Conservation (phyloP, 169 alveolate species). For the Plasmodium sp. region DNA sequence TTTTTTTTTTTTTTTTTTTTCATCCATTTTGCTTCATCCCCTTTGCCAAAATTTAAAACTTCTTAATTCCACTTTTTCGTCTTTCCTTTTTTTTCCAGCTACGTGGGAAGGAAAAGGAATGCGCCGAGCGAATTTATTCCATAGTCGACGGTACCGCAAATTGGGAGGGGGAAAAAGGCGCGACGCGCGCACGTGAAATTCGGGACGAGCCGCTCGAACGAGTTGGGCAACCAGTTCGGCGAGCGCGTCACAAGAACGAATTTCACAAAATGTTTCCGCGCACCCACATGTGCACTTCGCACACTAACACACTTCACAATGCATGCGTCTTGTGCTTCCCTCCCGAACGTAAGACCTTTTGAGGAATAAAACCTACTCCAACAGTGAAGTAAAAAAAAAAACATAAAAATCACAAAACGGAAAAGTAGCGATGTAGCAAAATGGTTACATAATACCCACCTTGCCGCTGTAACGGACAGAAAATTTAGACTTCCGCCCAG, state of each 20-base stretch:
- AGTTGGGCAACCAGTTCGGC: background rate
- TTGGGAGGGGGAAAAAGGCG: background rate
- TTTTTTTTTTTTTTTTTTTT: constrained; percentile 6
- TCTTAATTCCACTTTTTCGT: background rate
- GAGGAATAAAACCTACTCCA: constrained; percentile 58
- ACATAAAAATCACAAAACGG: background rate
- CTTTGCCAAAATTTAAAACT: constrained; percentile 4
- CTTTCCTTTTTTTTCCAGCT: constrained; percentile 1
- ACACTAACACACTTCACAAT: background rate
- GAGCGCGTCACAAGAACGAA: background rate
- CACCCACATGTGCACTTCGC: background rate
- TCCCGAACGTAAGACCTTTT: constrained; percentile 20
- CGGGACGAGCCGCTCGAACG: background rate
- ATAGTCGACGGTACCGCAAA: constrained; percentile 62
- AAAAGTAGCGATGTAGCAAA: background rate
- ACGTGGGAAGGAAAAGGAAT: constrained; percentile 7
- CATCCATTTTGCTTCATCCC: background rate
- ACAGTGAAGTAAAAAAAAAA: constrained; percentile 55
- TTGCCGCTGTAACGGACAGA: background rate
- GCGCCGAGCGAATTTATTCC: constrained; percentile 25
- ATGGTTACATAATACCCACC: background rate
- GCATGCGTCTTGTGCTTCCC: background rate
- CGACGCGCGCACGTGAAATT: background rate
- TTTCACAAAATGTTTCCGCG: background rate
- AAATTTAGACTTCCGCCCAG: background rate